phyloP scores from a whole-genome alignment of 1,284 basidiomycete species.

The Pascua guehoae region DNA sequence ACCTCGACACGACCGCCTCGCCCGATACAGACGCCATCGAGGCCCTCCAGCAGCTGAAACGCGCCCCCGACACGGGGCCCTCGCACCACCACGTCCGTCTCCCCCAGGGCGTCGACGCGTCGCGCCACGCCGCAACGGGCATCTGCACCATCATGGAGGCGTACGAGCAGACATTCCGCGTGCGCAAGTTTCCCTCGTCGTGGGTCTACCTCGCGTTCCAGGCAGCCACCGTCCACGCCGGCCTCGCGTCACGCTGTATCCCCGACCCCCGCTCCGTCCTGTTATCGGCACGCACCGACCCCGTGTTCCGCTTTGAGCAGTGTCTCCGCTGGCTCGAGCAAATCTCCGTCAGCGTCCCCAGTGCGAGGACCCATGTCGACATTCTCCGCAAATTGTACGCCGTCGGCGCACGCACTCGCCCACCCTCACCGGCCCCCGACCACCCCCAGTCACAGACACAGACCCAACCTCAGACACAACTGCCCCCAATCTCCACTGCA shows the following conservation, averaged over 20 bases:
- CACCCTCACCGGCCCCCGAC: slow-evolving; percentile 5
- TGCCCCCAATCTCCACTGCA: no score
- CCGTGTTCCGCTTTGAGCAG: slow-evolving; percentile 7
- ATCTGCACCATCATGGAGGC: slow-evolving; percentile 18
- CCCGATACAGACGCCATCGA: slow-evolving; percentile 3
- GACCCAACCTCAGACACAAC: background rate
- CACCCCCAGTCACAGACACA: background rate
- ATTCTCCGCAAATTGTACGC: slow-evolving; percentile 16
- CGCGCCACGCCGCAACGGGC: slow-evolving; percentile 10
- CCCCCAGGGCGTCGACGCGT: slow-evolving; percentile 9
- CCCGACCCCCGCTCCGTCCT: slow-evolving; percentile 4
- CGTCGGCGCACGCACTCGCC: slow-evolving; percentile 10
- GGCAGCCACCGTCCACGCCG: slow-evolving; percentile 17
- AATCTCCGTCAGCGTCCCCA: slow-evolving; percentile 12
- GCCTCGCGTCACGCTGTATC: slow-evolving; percentile 8
- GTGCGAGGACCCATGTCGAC: slow-evolving; percentile 17
- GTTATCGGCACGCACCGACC: background rate
- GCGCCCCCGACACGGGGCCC: background rate
- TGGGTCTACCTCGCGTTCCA: slow-evolving; percentile 22
- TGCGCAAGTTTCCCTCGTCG: slow-evolving; percentile 15
- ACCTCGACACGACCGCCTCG: slow-evolving; percentile 8
- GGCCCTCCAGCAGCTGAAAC: background rate
- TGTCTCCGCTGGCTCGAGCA: slow-evolving; percentile 19
- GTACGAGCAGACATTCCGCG: slow-evolving; percentile 15
- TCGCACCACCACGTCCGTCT: slow-evolving; percentile 1